phyloP scores from a whole-genome alignment of 345 rosid genomes.

The Luvunga scandens region DNA sequence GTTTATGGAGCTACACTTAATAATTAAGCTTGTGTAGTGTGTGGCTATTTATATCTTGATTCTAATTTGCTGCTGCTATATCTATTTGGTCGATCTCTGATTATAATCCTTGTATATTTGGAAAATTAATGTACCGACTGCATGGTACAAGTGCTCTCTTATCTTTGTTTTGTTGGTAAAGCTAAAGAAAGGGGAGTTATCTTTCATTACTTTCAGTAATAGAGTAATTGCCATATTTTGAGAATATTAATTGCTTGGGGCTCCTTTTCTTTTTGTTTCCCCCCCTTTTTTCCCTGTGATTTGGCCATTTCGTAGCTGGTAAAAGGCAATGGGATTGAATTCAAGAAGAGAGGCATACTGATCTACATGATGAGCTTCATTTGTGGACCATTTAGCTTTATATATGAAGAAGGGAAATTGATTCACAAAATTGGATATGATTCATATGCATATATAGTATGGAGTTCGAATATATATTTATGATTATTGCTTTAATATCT shows the following conservation, averaged over 20 bases:
- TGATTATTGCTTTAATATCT: too few species aligned
- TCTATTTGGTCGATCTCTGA: not conserved
- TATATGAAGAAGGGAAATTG: not conserved
- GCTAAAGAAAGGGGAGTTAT: not conserved
- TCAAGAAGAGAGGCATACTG: not conserved
- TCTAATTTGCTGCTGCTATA: not conserved
- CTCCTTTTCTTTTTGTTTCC: too few species aligned
- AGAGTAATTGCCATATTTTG: not conserved
- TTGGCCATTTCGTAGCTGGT: too few species aligned
- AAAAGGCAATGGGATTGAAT: not conserved
- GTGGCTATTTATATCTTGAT: not conserved
- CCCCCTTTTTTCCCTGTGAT: too few species aligned
- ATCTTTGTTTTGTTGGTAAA: conserved; percentile 4
- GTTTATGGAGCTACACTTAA: conserved; percentile 52
- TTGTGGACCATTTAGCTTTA: not conserved
- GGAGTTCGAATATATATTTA: too few species aligned
- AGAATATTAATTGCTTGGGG: too few species aligned
- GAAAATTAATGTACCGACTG: not conserved
- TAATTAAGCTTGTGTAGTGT: not conserved
- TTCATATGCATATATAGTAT: too few species aligned
- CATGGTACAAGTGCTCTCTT: not conserved
- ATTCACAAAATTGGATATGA: not conserved
- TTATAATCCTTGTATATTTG: not conserved
- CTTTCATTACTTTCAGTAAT: not conserved
- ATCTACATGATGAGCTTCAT: not conserved